Evolutionary conservation across 1,139 yeast genomes (phyloP).

Genomic region (Geotrichum carabidarum): DNA sequence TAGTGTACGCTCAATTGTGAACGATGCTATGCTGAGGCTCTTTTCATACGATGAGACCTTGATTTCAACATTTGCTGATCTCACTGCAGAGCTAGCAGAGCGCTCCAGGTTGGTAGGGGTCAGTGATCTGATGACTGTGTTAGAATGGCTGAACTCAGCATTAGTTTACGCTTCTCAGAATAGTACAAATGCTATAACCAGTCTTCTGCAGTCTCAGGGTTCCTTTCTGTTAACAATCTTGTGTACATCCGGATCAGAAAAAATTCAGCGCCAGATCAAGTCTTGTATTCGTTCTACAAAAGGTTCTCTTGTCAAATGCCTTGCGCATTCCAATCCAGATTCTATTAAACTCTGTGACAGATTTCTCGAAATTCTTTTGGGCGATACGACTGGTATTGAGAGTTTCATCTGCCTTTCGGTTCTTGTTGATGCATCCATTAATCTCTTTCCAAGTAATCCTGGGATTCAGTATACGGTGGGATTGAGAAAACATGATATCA

Average conservation of each 20-base stretch:
- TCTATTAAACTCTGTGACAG: slow-evolving; percentile 22
- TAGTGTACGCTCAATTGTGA: neutral
- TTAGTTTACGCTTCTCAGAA: slow-evolving; percentile 22
- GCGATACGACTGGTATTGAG: slow-evolving; percentile 17
- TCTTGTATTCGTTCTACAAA: slow-evolving; percentile 32
- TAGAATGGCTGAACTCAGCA: slow-evolving; percentile 51
- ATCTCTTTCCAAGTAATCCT: slow-evolving; percentile 29
- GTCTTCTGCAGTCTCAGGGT: slow-evolving; percentile 28
- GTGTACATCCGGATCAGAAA: slow-evolving; percentile 19
- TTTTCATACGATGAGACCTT: slow-evolving; percentile 20
- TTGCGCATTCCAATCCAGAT: slow-evolving; percentile 15
- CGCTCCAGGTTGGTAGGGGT: slow-evolving; percentile 37
- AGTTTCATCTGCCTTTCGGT: slow-evolving; percentile 27
- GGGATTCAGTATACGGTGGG: slow-evolving; percentile 25
- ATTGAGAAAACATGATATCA: slow-evolving; percentile 23
- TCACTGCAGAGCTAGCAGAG: too few relatives aligned
- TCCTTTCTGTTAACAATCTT: slow-evolving; percentile 26
- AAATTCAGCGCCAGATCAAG: slow-evolving; percentile 25
- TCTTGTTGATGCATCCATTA: slow-evolving; percentile 32
- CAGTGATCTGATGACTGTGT: slow-evolving; percentile 51
- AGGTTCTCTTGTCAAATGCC: slow-evolving; percentile 23
- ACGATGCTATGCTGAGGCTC: slow-evolving; percentile 32
- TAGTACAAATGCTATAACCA: slow-evolving; percentile 14
- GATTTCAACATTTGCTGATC: too few relatives aligned
- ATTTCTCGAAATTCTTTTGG: slow-evolving; percentile 23